Percentiles rank a stretch among this genome's conserved stretches.
These are phyloP conservation scores for Malassezia slooffiae DNA, from an alignment of 1,284 basidiomycete genomes.

Conservation along the genomic window DNA sequence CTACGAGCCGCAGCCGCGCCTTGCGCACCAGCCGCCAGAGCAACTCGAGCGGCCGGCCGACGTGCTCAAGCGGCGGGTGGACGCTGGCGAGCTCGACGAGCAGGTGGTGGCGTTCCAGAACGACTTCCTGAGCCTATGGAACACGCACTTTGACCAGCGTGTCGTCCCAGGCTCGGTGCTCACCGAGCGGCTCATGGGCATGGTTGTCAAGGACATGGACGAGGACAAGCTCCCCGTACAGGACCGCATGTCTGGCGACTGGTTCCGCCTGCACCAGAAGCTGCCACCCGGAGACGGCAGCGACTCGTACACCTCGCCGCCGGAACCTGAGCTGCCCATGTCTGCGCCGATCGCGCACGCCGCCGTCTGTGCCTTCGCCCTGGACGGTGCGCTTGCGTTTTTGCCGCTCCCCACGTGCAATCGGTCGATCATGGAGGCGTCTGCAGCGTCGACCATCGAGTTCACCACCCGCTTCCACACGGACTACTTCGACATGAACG, in stretches of 20 bases:
- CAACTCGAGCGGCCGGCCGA: constrained; percentile 12
- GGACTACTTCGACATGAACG: constrained; percentile 21
- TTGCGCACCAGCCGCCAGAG: constrained; percentile 13
- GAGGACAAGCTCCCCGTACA: constrained; percentile 4
- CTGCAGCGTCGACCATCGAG: constrained; percentile 28
- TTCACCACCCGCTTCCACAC: constrained; percentile 33
- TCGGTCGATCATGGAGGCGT: constrained; percentile 18
- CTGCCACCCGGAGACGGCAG: constrained; percentile 4
- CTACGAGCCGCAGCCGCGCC: constrained; percentile 18
- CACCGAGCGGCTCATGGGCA: too few relatives aligned
- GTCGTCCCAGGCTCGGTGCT: background rate
- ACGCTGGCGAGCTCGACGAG: constrained; percentile 15
- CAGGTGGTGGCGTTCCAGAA: background rate
- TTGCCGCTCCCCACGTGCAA: constrained; percentile 33
- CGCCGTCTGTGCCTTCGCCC: constrained; percentile 16
- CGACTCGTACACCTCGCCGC: background rate
- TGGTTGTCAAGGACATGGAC: constrained; percentile 9
- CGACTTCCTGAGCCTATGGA: constrained; percentile 9
- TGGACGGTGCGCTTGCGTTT: constrained; percentile 37
- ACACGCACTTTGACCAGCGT: constrained; percentile 4
- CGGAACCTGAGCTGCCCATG: constrained; percentile 2
- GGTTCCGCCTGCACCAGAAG: constrained; percentile 13
- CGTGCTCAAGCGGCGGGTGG: constrained; percentile 15
- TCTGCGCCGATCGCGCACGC: constrained; percentile 13
- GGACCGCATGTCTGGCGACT: constrained; percentile 21